These are phyloP conservation scores for Thalassiosira exigua DNA, from an alignment of 352 stramenopile species.

Conservation along the genomic window DNA sequence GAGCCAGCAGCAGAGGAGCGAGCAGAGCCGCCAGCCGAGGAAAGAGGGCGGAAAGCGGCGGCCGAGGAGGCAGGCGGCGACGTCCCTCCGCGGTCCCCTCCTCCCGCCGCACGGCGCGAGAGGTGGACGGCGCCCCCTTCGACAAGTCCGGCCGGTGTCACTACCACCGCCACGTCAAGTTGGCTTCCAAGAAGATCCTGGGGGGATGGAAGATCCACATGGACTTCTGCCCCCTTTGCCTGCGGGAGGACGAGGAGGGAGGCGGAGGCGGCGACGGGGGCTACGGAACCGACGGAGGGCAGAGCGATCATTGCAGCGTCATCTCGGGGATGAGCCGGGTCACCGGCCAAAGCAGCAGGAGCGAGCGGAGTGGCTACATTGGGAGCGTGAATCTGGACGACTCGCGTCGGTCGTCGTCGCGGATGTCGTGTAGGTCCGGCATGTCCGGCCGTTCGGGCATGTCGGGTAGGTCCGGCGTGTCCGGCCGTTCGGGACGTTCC, in stretches of 20 bases:
- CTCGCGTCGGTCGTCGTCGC: no score
- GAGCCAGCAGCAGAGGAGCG: not conserved
- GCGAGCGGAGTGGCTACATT: not conserved
- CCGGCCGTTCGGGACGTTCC: not conserved
- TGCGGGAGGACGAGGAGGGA: not conserved
- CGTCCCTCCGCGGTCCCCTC: not conserved
- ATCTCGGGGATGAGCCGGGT: slow-evolving; percentile 7
- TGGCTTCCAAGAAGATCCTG: slow-evolving; percentile 41
- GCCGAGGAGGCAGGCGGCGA: not conserved
- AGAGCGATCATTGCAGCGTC: slow-evolving; percentile 8
- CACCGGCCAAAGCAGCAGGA: not conserved
- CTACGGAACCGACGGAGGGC: not conserved
- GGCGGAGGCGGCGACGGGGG: no score
- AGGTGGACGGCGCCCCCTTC: slow-evolving; percentile 35
- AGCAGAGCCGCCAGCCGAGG: not conserved
- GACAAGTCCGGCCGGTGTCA: slow-evolving; percentile 41
- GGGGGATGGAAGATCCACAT: slow-evolving; percentile 47
- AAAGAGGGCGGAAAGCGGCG: not conserved
- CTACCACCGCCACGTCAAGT: slow-evolving; percentile 35
- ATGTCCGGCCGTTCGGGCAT: not conserved
- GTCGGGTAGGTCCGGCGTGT: not conserved
- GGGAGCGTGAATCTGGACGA: no score
- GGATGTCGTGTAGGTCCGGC: no score
- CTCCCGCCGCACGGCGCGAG: no score
- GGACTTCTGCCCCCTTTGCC: slow-evolving; percentile 28